A percentile compares a stretch with the other conserved stretches of the same genome.
These are phyloP conservation scores for Chalciporus sphaerocephalus DNA, from an alignment of 768 basidiomycete genomes.

Conservation along the genomic window DNA sequence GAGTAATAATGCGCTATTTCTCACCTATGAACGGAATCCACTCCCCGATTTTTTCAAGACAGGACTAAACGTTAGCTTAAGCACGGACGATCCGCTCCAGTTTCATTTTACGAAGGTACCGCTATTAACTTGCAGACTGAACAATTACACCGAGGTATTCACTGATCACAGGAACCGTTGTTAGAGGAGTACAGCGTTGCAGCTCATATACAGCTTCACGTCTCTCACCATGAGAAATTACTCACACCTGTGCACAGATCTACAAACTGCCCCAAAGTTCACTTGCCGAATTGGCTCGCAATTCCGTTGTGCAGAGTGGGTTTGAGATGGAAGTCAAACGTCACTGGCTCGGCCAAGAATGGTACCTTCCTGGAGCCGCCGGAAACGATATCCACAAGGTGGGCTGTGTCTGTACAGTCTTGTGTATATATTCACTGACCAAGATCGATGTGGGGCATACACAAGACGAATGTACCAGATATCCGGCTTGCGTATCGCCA, in stretches of 20 bases:
- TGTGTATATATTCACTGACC: constrained; percentile 3
- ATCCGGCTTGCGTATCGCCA: constrained; percentile 88
- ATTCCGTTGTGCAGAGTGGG: constrained; percentile 93
- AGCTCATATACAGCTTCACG: constrained; percentile 66
- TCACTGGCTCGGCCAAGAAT: constrained; percentile 89
- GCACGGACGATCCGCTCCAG: constrained; percentile 93
- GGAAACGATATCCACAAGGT: constrained; percentile 98
- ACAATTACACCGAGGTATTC: constrained; percentile 1
- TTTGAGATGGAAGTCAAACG: constrained; percentile 99
- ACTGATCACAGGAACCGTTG: constrained; percentile 67
- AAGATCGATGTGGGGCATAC: neutral
- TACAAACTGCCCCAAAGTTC: constrained; percentile 95
- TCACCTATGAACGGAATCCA: constrained; percentile 95
- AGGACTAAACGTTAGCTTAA: constrained; percentile 92
- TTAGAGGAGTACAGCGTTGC: constrained; percentile 98
- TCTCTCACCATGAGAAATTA: neutral
- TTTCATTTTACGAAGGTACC: constrained; percentile 97
- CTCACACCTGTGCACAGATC: constrained; percentile 50
- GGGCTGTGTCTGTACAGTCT: constrained; percentile 5
- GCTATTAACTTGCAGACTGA: neutral
- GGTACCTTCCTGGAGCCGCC: constrained; percentile 88
- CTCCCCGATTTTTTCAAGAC: constrained; percentile 96
- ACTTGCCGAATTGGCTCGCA: constrained; percentile 94
- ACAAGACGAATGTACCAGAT: constrained; percentile 94
- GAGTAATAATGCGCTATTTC: constrained; percentile 95